phyloP scores from a whole-genome alignment of 345 rosid genomes.

The Lumnitzera racemosa region DNA sequence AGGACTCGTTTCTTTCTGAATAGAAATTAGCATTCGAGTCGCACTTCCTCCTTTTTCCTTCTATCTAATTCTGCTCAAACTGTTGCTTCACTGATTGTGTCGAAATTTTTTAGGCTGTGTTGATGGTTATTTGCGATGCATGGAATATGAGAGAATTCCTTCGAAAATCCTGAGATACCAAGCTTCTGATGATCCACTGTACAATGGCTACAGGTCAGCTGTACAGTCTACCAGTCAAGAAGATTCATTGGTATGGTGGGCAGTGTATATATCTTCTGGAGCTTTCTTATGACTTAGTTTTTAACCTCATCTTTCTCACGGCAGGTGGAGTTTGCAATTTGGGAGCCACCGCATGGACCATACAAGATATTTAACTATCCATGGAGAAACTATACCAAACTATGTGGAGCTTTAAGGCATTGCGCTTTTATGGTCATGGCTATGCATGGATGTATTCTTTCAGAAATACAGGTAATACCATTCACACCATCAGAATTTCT shows the following conservation, averaged over 20 bases:
- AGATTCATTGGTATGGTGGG: conserved; percentile 54
- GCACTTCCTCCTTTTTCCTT: too few relatives aligned
- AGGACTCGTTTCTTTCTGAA: conserved; percentile 3
- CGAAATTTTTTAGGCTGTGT: conserved; percentile 52
- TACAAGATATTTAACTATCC: conserved; percentile 65
- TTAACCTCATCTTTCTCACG: not conserved
- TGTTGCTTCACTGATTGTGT: not conserved
- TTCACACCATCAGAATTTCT: not conserved
- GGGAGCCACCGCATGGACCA: conserved; percentile 97
- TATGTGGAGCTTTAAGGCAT: conserved; percentile 83
- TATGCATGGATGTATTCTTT: conserved; percentile 86
- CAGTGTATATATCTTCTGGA: not conserved
- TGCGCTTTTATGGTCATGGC: conserved; percentile 97
- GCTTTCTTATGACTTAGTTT: not conserved
- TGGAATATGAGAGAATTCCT: conserved; percentile 77
- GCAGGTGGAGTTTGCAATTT: conserved; percentile 69
- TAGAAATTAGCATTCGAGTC: too few relatives aligned
- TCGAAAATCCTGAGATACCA: conserved; percentile 83
- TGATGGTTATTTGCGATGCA: conserved; percentile 60
- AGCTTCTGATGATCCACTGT: conserved; percentile 78
- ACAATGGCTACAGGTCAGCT: conserved; percentile 75
- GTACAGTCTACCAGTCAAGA: conserved; percentile 85
- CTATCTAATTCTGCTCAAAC: not conserved
- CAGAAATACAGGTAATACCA: conserved; percentile 72
- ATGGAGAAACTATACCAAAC: conserved; percentile 66